A percentile compares a stretch with the other conserved stretches of the same genome.
Conservation (phyloP, 2,329 filamentous ascomycete species). For the Neobulgaria alba region DNA sequence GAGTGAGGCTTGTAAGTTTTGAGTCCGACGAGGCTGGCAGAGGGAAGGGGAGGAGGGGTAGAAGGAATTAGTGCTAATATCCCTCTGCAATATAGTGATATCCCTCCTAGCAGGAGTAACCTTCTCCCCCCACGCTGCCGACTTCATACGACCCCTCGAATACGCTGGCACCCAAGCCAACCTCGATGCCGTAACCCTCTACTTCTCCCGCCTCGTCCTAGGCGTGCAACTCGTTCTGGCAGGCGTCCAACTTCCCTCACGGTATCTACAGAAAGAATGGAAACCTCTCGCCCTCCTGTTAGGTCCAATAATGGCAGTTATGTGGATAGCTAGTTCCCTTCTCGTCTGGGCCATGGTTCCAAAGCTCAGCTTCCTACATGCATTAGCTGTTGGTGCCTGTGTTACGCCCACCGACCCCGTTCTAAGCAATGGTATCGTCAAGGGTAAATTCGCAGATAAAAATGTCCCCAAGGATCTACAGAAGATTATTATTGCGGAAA, state of each 20-base stretch:
- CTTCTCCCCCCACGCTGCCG: constrained; percentile 70
- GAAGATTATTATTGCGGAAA: constrained; percentile 71
- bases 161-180: constrained; percentile 57
- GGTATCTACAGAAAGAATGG: constrained; percentile 74
- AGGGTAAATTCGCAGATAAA: constrained; percentile 86
- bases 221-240: constrained; percentile 86
- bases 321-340: constrained; percentile 80
- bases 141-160: constrained; percentile 65
- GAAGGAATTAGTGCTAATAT: constrained; percentile 1
- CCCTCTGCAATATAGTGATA: constrained; percentile 50
- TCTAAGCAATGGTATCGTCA: constrained; percentile 81
- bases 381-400: constrained; percentile 72
- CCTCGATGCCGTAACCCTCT: constrained; percentile 66
- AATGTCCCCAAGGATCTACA: constrained; percentile 78
- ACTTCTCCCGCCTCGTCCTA: constrained; percentile 79
- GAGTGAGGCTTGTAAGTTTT: constrained; percentile 69
- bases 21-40: too few species aligned
- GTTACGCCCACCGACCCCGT: constrained; percentile 91
- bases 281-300: constrained; percentile 65
- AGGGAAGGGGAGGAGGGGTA: too few species aligned
- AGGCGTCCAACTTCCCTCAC: constrained; percentile 77
- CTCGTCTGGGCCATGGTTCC: constrained; percentile 72
- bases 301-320: constrained; percentile 73
- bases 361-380: constrained; percentile 63
- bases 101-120: constrained; percentile 70